These are phyloP conservation scores for Tricholomella constricta DNA, from an alignment of 768 basidiomycete species.

Conservation along the genomic window DNA sequence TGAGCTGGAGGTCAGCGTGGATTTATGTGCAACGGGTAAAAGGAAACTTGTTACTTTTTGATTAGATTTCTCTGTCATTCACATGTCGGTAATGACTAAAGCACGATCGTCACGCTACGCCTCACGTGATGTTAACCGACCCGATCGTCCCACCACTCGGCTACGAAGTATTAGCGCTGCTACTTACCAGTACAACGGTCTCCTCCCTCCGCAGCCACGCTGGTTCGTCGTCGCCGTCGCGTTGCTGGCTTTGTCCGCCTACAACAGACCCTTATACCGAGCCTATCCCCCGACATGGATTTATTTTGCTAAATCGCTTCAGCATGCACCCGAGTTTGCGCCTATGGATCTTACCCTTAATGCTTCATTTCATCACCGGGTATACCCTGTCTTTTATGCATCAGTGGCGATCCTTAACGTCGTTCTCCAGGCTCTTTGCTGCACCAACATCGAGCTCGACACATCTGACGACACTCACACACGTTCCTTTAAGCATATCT, in stretches of 20 bases:
- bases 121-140: too few relatives aligned
- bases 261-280: not conserved
- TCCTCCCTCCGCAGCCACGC: not conserved
- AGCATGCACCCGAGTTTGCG: slow-evolving; percentile 1
- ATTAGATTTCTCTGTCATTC: slow-evolving; percentile 12
- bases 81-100: not conserved
- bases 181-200: too few relatives aligned
- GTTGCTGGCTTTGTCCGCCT: not conserved
- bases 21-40: slow-evolving; percentile 13
- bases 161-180: too few relatives aligned
- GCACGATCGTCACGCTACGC: not conserved
- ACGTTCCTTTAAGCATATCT: slow-evolving; percentile 5
- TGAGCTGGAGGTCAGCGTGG: slow-evolving; percentile 1
- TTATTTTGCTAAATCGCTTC: not conserved
- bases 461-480: not conserved
- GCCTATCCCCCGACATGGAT: not conserved
- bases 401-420: not conserved
- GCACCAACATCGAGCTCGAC: slow-evolving; percentile 15
- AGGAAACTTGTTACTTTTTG: slow-evolving; percentile 6
- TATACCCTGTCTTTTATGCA: not conserved
- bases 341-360: not conserved
- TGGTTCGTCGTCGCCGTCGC: not conserved
- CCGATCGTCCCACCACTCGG: too few relatives aligned
- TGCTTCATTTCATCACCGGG: slow-evolving; percentile 9
- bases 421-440: slow-evolving; percentile 12